Conservation (phyloP, 805 yeast genomes). For the Millerozyma miso region DNA sequence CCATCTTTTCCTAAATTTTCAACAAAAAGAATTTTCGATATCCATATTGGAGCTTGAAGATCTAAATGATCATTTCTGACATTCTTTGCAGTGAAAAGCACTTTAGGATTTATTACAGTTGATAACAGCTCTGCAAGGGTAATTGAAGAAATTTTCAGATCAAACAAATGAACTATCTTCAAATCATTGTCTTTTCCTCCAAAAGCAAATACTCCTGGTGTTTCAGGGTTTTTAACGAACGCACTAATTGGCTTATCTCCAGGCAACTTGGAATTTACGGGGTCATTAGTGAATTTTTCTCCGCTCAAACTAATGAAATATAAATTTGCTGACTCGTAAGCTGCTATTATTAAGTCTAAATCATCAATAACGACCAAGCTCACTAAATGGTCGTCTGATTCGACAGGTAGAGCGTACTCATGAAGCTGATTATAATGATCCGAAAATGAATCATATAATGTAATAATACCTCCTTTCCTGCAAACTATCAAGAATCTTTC, state of each 20-base stretch:
- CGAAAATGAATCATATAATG: conserved; percentile 31
- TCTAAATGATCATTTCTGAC: conserved; percentile 78
- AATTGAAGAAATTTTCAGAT: conserved; percentile 13
- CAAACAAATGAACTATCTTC: conserved; percentile 40
- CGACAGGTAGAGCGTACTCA: conserved; percentile 20
- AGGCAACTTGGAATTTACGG: conserved; percentile 27
- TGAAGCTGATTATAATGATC: conserved; percentile 37
- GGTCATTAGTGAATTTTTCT: conserved; percentile 24
- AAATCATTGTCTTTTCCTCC: conserved; percentile 87
- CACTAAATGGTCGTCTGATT: conserved; percentile 26
- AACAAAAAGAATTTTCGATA: conserved; percentile 52
- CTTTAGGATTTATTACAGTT: conserved; percentile 11
- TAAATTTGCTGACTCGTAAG: conserved; percentile 43
- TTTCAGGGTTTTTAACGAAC: conserved; percentile 45
- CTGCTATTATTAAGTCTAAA: conserved; percentile 34
- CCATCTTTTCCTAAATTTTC: conserved; percentile 28
- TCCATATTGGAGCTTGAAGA: conserved; percentile 79
- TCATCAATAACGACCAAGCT: conserved; percentile 25
- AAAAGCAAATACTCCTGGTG: conserved; percentile 56
- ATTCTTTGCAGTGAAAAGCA: conserved; percentile 69
- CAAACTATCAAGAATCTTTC: conserved; percentile 37
- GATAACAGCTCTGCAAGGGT: conserved; percentile 13
- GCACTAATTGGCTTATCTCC: conserved; percentile 45
- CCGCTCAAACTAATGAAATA: conserved; percentile 33
- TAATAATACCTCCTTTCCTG: conserved; percentile 40